Evolutionary conservation across 169 alveolate species (phyloP).

Genomic region (Babesia gibsoni): DNA sequence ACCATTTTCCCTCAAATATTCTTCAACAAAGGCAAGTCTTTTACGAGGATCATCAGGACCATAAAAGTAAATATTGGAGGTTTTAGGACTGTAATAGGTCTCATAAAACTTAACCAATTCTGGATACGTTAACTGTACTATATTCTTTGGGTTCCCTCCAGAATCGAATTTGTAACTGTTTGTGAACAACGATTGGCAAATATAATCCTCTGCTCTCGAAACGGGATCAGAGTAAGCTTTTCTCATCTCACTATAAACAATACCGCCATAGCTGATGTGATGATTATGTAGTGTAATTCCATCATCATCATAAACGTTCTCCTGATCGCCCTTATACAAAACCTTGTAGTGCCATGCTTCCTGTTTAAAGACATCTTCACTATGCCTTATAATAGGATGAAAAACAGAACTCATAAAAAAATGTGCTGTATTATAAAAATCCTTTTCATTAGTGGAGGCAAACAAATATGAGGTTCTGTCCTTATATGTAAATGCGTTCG

Average conservation of each 20-base stretch:
- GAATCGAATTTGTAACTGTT: slow-evolving; percentile 74
- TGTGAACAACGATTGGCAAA: slow-evolving; percentile 51
- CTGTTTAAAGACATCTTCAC: slow-evolving; percentile 70
- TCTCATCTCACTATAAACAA: slow-evolving; percentile 74
- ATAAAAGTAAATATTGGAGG: slow-evolving; percentile 74
- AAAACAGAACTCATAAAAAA: slow-evolving; percentile 79
- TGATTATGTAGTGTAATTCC: slow-evolving; percentile 56
- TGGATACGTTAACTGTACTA: slow-evolving; percentile 75
- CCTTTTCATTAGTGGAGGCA: slow-evolving; percentile 81
- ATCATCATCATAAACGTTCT: slow-evolving; percentile 58
- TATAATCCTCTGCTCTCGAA: slow-evolving; percentile 43
- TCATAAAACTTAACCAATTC: slow-evolving; percentile 73
- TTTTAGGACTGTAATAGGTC: slow-evolving; percentile 78
- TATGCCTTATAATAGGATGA: slow-evolving; percentile 71
- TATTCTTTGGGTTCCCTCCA: slow-evolving; percentile 85
- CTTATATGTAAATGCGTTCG: slow-evolving; percentile 84
- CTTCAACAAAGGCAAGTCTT: slow-evolving; percentile 68
- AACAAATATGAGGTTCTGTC: slow-evolving; percentile 85
- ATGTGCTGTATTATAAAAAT: slow-evolving; percentile 59
- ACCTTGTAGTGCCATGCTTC: slow-evolving; percentile 87
- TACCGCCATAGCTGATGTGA: slow-evolving; percentile 64
- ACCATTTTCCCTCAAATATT: slow-evolving; percentile 37
- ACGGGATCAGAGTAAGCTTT: slow-evolving; percentile 61
- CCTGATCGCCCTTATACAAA: slow-evolving; percentile 43
- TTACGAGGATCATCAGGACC: slow-evolving; percentile 68